A percentile compares a stretch with the other conserved stretches of the same genome.
Conservation (phyloP, 306 rosid species). For the Ziziphus jujuba region DNA sequence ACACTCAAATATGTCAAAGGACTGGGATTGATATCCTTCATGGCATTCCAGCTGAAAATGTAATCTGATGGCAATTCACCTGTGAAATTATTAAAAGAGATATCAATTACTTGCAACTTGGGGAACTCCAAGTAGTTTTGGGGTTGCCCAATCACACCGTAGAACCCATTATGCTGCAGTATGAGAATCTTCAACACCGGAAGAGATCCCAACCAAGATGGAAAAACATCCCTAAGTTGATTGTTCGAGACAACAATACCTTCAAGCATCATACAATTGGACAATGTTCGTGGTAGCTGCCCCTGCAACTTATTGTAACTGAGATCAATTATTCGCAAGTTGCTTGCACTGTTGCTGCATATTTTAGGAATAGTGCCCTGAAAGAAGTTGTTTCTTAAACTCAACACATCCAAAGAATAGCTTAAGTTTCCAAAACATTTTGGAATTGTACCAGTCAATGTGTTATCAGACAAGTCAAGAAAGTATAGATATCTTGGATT, state of each 20-base stretch:
- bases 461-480: too few species aligned
- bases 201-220: slow-evolving; percentile 40
- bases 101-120: too few species aligned
- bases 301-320: slow-evolving; percentile 26
- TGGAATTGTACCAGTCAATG: slow-evolving; percentile 9
- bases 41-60: too few species aligned
- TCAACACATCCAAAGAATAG: neutral
- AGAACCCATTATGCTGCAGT: too few species aligned
- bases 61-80: too few species aligned
- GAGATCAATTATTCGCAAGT: neutral
- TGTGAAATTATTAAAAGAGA: too few species aligned
- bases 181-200: too few species aligned
- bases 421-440: neutral
- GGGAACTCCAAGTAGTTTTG: too few species aligned
- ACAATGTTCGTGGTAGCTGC: slow-evolving; percentile 19
- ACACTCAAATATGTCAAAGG: too few species aligned
- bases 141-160: too few species aligned
- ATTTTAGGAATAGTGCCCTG: neutral
- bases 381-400: slow-evolving; percentile 1
- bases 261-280: slow-evolving; percentile 14
- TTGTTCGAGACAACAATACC: slow-evolving; percentile 16
- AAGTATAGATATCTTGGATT: too few species aligned
- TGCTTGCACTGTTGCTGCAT: neutral
- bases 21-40: too few species aligned
- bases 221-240: slow-evolving; percentile 32